Base-by-base conservation (phyloP, 306 rosid genomes). In the Quercus cerris region DNA sequence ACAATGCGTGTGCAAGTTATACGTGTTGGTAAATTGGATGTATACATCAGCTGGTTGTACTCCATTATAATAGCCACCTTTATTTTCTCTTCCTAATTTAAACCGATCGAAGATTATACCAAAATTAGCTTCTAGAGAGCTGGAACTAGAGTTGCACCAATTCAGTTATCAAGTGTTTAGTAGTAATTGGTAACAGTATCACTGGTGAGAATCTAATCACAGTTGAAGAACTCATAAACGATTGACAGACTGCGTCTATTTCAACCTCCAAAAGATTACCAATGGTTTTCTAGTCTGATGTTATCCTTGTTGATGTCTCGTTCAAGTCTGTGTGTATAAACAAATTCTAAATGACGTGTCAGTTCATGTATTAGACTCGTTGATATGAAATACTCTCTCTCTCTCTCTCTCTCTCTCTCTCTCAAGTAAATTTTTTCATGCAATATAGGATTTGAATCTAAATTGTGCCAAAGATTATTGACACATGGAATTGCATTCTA, bases 11-110 rank as follows among this genome's bases (percentile, higher is more conserved):
- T 22, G 30, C 57, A 31, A 23, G 38, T 3, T 8, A 1, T 55
- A 13, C 62, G 5, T 20, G 71, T 52, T 57, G 82, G 82, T 81
- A 71, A 73, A 74, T 66, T 81, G 44, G 12, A 76, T 59, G 46
- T 59, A 63, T 71, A 33, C 35, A 71, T 58, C 28, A 74, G 19
- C 58, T 79, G 6, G 66, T 81, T 81, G 55, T 75, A 78, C 49
- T 71, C 52, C 13, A 33, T 12, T 61, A n/a, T 52, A n/a, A 3
- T 49, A 30, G 20, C 46, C 41, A n/a, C 14, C 2, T 25, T 74
- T 8, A 56, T 61, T 63, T 70, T 51, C 46, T 30, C 20, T 11
- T 28, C 33, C 66, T 25, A 75, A 51, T 33, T 70, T 52, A 38
- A 49, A 61, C 67, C 72, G 81, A 57, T 76, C 13, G 68, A 67